These are phyloP conservation scores for Zygoascus hellenicus DNA, from an alignment of 1,139 yeast species.

Conservation along the genomic window DNA sequence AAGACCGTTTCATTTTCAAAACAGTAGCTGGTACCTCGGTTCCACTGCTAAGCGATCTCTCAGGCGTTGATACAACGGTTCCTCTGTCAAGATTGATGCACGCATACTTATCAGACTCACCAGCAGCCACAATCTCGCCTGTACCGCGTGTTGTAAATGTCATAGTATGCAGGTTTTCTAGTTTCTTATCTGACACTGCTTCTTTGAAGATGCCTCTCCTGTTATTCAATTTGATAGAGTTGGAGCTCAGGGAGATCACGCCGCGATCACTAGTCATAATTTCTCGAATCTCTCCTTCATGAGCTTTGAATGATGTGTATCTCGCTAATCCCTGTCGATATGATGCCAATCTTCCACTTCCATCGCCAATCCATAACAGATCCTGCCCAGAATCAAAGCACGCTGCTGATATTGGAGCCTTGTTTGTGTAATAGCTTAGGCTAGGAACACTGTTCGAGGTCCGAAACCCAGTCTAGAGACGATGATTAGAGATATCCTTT, in stretches of 20 bases:
- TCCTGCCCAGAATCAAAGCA: conserved; percentile 68
- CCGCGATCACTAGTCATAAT: conserved; percentile 33
- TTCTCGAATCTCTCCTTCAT: conserved; percentile 27
- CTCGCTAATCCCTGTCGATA: conserved; percentile 39
- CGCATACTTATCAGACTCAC: conserved; percentile 42
- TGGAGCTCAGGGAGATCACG: conserved; percentile 30
- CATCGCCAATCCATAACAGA: conserved; percentile 83
- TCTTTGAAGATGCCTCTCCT: conserved; percentile 34
- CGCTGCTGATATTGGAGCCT: conserved; percentile 35
- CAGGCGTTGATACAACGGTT: conserved; percentile 20
- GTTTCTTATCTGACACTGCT: conserved; percentile 22
- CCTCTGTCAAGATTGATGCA: conserved; percentile 61
- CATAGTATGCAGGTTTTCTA: conserved; percentile 30
- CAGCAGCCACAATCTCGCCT: conserved; percentile 43
- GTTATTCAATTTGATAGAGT: conserved; percentile 31
- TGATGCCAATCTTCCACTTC: conserved; percentile 45
- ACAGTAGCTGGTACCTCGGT: neutral
- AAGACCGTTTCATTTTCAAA: conserved; percentile 39
- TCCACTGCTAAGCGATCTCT: neutral
- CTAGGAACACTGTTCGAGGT: conserved; percentile 22
- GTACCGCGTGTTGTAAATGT: conserved; percentile 30
- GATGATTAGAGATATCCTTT: neutral
- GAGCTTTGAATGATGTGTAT: conserved; percentile 40
- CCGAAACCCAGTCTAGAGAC: conserved; percentile 8
- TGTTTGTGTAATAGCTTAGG: conserved; percentile 24